Evolutionary conservation across 768 basidiomycete species (phyloP).

Genomic region (Amanita brunnescens): DNA sequence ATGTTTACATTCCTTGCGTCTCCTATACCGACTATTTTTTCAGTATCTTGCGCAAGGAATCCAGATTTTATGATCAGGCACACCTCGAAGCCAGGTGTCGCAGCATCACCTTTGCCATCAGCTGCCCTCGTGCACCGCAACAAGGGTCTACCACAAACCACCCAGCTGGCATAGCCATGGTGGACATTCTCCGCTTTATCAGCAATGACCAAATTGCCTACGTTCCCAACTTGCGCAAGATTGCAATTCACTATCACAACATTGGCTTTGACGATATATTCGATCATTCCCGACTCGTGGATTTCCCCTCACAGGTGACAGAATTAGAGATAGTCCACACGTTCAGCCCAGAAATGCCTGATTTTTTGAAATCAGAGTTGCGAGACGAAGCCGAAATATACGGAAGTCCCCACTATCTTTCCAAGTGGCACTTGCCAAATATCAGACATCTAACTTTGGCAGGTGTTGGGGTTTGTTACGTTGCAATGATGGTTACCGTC

Average conservation of each 20-base stretch:
- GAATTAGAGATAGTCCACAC: slow-evolving; percentile 25
- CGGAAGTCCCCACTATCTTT: slow-evolving; percentile 1
- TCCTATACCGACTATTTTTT: slow-evolving; percentile 21
- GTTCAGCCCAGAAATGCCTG: slow-evolving; percentile 15
- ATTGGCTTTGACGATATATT: slow-evolving; percentile 27
- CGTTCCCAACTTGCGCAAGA: slow-evolving; percentile 23
- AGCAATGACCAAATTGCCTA: slow-evolving; percentile 14
- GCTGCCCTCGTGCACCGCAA: slow-evolving; percentile 5
- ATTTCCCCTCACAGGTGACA: slow-evolving; percentile 23
- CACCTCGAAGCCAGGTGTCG: slow-evolving; percentile 20
- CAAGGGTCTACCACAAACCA: background rate
- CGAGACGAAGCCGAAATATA: slow-evolving; percentile 8
- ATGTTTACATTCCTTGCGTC: slow-evolving; percentile 26
- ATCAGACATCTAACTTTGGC: slow-evolving; percentile 16
- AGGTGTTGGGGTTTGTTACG: slow-evolving; percentile 14
- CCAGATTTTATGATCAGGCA: background rate
- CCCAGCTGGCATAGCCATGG: slow-evolving; percentile 12
- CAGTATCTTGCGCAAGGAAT: background rate
- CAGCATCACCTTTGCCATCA: slow-evolving; percentile 27
- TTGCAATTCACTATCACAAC: slow-evolving; percentile 23
- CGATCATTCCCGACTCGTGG: slow-evolving; percentile 19
- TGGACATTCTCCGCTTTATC: slow-evolving; percentile 17
- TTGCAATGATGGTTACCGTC: slow-evolving; percentile 15
- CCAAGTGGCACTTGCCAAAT: slow-evolving; percentile 14
- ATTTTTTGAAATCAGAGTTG: slow-evolving; percentile 15